Base-by-base conservation (phyloP, 805 yeast species). In the Ogataea siamensis region DNA sequence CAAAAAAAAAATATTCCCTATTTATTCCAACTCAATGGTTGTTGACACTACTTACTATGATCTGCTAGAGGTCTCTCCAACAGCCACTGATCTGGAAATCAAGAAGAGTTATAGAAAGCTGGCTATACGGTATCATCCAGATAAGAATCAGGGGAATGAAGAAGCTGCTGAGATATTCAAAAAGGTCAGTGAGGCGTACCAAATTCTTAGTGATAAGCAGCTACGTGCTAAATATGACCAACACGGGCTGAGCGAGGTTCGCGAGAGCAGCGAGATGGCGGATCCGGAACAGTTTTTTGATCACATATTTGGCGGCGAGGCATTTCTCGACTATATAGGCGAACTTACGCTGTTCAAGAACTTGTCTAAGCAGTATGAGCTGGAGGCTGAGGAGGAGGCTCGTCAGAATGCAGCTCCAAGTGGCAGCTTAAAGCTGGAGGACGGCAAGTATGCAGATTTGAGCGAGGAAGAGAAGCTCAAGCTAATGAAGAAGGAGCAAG, bases 61-160 rank as follows among this genome's bases (percentile, higher is more conserved):
- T 48, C 62, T 80, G 11, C 67, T 93, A 34, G 85, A 77, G 24
- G 82, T 91, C 12, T 51, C 64, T 17, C 71, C 80, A 14, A 74
- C 74, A 9, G 97, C 97, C 13, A 73, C 84, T 0, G 80, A 80
- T 4, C 68, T 76, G 8, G 95, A 93, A 47, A 86, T 93, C 62
- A 93, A 93, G 63, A 87, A 87, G 60, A 95, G 97, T 0, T 93
- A 93, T 63, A 74, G 99, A 46, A 85, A 84, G 59, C 79, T 80
- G 44, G 96, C 97, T 2, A 74, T 89, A 19, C 83, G 82, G 55
- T 73, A 88, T 57, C 98, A 91, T 61, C 99, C 99, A 1, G 99
- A 93, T 61, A 93, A 93, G 67, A 87, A 91, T 56, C 96, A 95
- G n/a, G 80, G 84, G 54, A 95, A 93, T 58, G 94, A 93, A 27